Evolutionary conservation across 1,284 basidiomycete species (phyloP), one percentile per base, ranked within the genome.

Genomic region (Puccinia novopanici): DNA sequence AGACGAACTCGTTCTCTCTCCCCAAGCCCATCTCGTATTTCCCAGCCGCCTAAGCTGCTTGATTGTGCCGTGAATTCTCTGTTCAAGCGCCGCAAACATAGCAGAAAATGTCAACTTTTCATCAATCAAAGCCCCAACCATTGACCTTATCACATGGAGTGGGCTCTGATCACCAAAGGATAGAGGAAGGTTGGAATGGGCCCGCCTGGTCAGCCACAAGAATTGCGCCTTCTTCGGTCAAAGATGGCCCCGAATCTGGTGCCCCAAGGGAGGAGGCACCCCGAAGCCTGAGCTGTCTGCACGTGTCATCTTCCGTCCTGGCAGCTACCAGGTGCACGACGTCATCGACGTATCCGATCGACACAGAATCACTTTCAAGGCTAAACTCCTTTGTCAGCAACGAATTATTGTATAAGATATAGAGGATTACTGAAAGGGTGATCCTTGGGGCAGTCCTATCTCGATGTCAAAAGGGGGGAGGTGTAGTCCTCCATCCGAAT

Each of bases 291-390:
- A 3, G 8, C 24, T 67, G 30, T 4, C 5, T 10, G 6, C 13
- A 24, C 0, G 42, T 34, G 12, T n/a, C 48, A 8, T 22, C 42
- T 2, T 40, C 13, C 6, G 5, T 12, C 8, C 22, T 68, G 34
- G 67, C 67, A 0, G 67, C 42, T 15, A 70, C 48, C 22, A 72
- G 52, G 50, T 72, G 70, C 8, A 55, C 52, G n/a, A 72, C 50
- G n/a, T 72, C 50, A 22, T 72, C 50, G 2, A 72, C 52, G 34
- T 72, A 72, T 6, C 70, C 70, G 2, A 72, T 72, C 30, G 70
- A 72, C 12, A 72, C 22, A 9, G 6, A 19, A 6, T 72, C 50
- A 0, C 6, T 19, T 1, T 34, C 9, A 13, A 55, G 6, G 6
- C 8, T 22, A 0, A 54, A 40, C 1, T 27, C 24, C 48, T 72